A percentile compares a stretch with the other conserved stretches of the same genome.
phyloP scores from a whole-genome alignment of 2,329 filamentous ascomycete genomes.

The Penicillium decumbens region DNA sequence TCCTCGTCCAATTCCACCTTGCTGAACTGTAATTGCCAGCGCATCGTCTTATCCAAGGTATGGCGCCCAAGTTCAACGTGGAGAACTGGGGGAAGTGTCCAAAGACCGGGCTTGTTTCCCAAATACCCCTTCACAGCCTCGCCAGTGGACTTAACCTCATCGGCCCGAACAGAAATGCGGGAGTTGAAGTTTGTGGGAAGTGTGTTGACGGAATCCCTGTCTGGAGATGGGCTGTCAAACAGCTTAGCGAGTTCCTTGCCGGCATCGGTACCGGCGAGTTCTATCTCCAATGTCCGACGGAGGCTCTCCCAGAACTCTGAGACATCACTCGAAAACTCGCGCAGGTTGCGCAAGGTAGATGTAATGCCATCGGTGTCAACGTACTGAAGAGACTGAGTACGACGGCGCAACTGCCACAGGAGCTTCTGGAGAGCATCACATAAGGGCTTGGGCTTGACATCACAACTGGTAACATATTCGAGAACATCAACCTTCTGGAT shows the following conservation, averaged over 20 bases:
- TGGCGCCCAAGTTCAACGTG: slow-evolving; percentile 57
- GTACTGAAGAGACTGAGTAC: slow-evolving; percentile 37
- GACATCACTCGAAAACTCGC: slow-evolving; percentile 49
- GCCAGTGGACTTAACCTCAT: slow-evolving; percentile 35
- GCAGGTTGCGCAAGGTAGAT: slow-evolving; percentile 38
- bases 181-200: slow-evolving; percentile 38
- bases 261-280: slow-evolving; percentile 46
- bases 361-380: slow-evolving; percentile 43
- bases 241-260: slow-evolving; percentile 42
- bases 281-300: slow-evolving; percentile 50
- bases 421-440: slow-evolving; percentile 50
- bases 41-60: slow-evolving; percentile 49
- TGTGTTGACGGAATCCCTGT: slow-evolving; percentile 27
- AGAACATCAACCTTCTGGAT: slow-evolving; percentile 49
- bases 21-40: slow-evolving; percentile 56
- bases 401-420: slow-evolving; percentile 48
- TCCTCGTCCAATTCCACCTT: slow-evolving; percentile 54
- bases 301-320: slow-evolving; percentile 54
- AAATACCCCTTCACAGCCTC: slow-evolving; percentile 36
- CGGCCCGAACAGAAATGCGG: slow-evolving; percentile 37
- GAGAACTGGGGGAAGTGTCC: slow-evolving; percentile 48
- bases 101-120: slow-evolving; percentile 33
- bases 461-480: slow-evolving; percentile 45
- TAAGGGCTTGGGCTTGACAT: slow-evolving; percentile 48
- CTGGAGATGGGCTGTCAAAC: slow-evolving; percentile 42